These are phyloP conservation scores for Calonectria henricotiae DNA, from an alignment of 2,329 filamentous ascomycete genomes.

Conservation along the genomic window DNA sequence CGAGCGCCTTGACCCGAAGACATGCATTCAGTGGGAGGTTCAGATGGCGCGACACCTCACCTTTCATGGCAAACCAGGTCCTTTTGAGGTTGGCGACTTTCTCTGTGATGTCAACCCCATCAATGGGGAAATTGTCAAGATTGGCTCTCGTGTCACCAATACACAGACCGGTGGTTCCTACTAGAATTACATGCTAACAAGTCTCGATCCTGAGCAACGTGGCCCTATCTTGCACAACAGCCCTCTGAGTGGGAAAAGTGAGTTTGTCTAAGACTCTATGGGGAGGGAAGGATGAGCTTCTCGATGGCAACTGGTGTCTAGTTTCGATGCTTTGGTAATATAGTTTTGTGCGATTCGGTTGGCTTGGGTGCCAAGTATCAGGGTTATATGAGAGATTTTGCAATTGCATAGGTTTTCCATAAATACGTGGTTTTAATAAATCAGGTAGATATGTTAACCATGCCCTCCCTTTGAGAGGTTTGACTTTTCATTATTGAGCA, in stretches of 20 bases:
- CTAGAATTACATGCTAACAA: not conserved
- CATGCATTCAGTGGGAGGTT: slow-evolving; percentile 39
- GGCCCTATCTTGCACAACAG: not conserved
- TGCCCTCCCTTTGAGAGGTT: no score
- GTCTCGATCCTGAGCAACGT: not conserved
- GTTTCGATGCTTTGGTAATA: not conserved
- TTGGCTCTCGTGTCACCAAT: slow-evolving; percentile 29
- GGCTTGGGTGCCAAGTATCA: not conserved
- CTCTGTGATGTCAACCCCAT: slow-evolving; percentile 44
- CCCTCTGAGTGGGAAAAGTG: not conserved
- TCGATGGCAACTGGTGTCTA: not conserved
- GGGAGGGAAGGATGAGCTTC: not conserved
- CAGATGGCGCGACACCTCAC: slow-evolving; percentile 44
- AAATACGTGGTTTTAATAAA: not conserved
- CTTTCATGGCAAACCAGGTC: slow-evolving; percentile 37
- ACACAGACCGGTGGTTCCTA: not conserved
- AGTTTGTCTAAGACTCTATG: not conserved
- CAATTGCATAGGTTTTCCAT: not conserved
- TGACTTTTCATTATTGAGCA: no score
- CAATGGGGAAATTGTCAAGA: slow-evolving; percentile 37
- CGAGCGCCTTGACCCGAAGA: slow-evolving; percentile 25
- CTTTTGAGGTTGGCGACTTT: slow-evolving; percentile 47
- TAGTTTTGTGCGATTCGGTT: not conserved
- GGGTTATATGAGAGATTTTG: not conserved
- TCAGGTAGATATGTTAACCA: no score